Evolutionary conservation across 805 yeast species (phyloP), one percentile per base, ranked within the genome.

Genomic region (Wickerhamomyces alni): DNA sequence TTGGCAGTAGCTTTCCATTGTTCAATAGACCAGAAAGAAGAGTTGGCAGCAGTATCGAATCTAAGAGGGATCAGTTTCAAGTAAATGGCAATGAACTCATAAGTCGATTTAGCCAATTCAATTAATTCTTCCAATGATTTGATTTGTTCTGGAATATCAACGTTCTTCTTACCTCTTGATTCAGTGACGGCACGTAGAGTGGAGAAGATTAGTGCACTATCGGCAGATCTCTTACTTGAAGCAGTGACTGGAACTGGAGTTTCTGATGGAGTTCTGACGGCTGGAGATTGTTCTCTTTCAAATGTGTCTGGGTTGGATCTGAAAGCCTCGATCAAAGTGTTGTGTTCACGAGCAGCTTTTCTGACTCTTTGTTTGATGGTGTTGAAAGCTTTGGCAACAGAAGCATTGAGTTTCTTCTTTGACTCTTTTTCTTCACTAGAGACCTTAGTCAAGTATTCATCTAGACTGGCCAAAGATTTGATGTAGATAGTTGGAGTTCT

Each of bases 101-200:
- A 93, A 22, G 87, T 74, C 19, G 69, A 56, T 10, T 75, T 67
- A 40, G 81, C 70, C 10, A 65, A 54, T 17, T 55, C 51, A 36
- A 74, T 51, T 46, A 86, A 68, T 35, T 69, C 70, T 65, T 85
- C 95, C 57, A 93, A 70, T 33, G 73, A 69, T 40, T 67, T 66
- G 48, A 88, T 77, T 63, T 91, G 95, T 62, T 86, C 95, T 46
- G 59, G 62, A 47, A 81, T 77, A 62, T 91, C 96, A 46, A 87
- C 83, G 61, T 87, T 88, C 72, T 87, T 91, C 72, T 89, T 89
- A 70, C 99, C 99, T 67, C 99, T 82, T 36, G 88, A 73, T 63
- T 93, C 98, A 44, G 84, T 68, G 41, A 93, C 80, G 39, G 77
- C 63, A 59, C 82, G 75, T 59, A 93, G 72, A 27, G 84, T 77